Evolutionary conservation across 2,329 filamentous ascomycete genomes (phyloP), one percentile per base, ranked within the genome.

Genomic region (Pestalotiopsis sp.): DNA sequence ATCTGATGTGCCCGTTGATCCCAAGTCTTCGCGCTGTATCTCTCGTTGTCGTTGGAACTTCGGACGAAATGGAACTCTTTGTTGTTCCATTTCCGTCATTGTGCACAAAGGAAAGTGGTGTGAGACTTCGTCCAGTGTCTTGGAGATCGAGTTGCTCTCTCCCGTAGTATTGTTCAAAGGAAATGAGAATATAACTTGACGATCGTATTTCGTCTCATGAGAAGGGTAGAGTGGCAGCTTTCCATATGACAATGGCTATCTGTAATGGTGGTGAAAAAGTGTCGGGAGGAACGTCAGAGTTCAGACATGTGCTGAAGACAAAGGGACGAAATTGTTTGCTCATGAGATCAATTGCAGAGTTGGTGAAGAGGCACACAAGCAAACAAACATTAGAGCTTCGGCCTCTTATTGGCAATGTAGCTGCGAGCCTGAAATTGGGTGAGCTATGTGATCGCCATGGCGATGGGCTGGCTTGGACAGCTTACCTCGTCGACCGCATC

Each of bases 401-500:
- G 45, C 20, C 45, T 20, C 17, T 52, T 52, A n/a, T 52, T 23
- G 3, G 20, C 45, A n/a, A 52, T 52, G 45, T 52, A 52, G 7
- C 20, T 52, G n/a, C 17, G 45, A 52, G 45, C 45, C 45, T 52
- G 45, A n/a, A n/a, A 20, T 9, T 20, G 20, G 9, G 17, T 52
- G 7, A 52, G 45, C 17, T 20, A 59, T 27, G 25, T 27, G 13
- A 23, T 52, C n/a, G 45, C 9, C 45, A 17, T 17, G 45, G 45
- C 45, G 45, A 52, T 52, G 41, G 17, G 45, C 17, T 52, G 20
- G 45, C 45, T 52, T 27, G 20, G 11, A 12, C 27, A 59, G n/a
- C 66, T 68, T 23, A 68, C 67, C 52, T 68, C 67, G 17, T 38
- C n/a, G 20, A 68, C 45, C 13, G 67, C 67, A 61, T 68, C 67